phyloP scores from a whole-genome alignment of 805 yeast species.

The Candida ortonii region DNA sequence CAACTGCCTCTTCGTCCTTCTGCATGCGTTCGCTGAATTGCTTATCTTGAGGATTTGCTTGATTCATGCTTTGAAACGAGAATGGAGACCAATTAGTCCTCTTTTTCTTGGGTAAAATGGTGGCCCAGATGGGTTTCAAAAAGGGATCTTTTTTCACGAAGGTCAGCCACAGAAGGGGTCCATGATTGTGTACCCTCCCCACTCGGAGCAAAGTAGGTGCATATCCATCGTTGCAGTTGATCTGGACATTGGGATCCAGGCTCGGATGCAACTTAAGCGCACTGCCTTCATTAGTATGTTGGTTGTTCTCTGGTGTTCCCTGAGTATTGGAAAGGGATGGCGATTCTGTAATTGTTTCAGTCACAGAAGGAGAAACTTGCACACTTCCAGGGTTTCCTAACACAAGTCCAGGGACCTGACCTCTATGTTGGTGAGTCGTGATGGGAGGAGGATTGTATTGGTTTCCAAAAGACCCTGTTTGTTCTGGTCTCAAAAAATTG shows the following conservation, averaged over 20 bases:
- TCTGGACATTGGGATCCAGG: conserved; percentile 32
- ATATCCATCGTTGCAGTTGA: conserved; percentile 43
- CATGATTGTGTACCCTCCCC: conserved; percentile 44
- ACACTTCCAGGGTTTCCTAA: too few species aligned
- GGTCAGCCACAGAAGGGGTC: conserved; percentile 51
- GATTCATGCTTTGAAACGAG: conserved; percentile 1
- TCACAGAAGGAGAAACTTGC: too few species aligned
- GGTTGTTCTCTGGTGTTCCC: too few species aligned
- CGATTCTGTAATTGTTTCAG: too few species aligned
- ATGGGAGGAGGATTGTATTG: conserved; percentile 10
- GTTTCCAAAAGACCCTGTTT: too few species aligned
- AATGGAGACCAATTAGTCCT: too few species aligned
- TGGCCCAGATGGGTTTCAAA: conserved; percentile 35
- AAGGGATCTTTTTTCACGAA: conserved; percentile 46
- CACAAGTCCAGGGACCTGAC: too few species aligned
- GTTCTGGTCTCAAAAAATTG: too few species aligned
- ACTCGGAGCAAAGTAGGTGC: conserved; percentile 41
- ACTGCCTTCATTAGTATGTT: too few species aligned
- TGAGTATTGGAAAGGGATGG: too few species aligned
- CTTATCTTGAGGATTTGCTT: conserved; percentile 8
- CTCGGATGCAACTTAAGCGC: too few species aligned
- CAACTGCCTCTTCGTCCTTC: conserved; percentile 39
- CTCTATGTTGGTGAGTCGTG: too few species aligned
- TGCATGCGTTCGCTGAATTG: conserved; percentile 32
- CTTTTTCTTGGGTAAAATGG: conserved; percentile 22